These are phyloP conservation scores for Pichia eremophila DNA, from an alignment of 805 yeast genomes.

Conservation along the genomic window DNA sequence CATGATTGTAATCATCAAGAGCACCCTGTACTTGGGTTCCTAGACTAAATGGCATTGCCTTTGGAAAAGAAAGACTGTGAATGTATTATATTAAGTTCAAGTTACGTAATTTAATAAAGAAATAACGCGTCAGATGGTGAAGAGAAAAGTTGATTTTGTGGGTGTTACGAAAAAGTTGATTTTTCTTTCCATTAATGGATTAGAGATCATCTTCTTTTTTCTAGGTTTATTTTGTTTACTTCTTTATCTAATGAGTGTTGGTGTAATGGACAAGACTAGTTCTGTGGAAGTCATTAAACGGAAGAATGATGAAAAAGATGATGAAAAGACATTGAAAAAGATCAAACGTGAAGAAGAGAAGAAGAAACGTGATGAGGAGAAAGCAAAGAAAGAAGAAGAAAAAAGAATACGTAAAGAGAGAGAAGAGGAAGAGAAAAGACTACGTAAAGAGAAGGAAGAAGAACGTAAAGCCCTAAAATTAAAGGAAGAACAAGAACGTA, in stretches of 20 bases:
- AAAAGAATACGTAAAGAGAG: not conserved
- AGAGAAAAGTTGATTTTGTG: too few species aligned
- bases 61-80: too few species aligned
- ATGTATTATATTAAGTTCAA: too few species aligned
- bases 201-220: not conserved
- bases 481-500: not conserved
- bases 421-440: not conserved
- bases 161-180: too few species aligned
- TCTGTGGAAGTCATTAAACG: not conserved
- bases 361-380: not conserved
- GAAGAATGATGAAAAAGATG: not conserved
- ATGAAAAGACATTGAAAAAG: not conserved
- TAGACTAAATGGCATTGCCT: not conserved
- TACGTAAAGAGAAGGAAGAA: not conserved
- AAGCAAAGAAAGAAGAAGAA: not conserved
- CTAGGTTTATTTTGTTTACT: not conserved
- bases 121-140: too few species aligned
- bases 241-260: not conserved
- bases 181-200: too few species aligned
- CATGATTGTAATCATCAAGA: slow-evolving; percentile 4
- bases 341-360: not conserved
- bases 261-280: not conserved
- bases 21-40: slow-evolving; percentile 14
- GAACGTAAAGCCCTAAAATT: too few species aligned
- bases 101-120: too few species aligned